A percentile compares a stretch with the other conserved stretches of the same genome.
phyloP scores from a whole-genome alignment of 768 basidiomycete genomes.

The Termitomyces sp. region DNA sequence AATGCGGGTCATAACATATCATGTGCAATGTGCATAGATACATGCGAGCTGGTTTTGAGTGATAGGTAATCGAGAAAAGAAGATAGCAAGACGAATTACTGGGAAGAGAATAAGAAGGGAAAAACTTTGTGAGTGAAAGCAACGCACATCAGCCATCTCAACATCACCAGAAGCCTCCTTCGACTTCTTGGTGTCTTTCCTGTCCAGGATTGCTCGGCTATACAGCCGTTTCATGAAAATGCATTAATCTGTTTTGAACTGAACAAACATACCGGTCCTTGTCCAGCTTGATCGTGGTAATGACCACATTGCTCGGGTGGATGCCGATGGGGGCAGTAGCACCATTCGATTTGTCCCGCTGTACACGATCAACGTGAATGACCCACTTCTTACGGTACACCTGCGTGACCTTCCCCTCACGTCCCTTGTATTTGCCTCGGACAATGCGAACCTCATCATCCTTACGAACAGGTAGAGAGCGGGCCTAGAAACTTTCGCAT shows the following conservation, averaged over 20 bases:
- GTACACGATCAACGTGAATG: slow-evolving; percentile 96
- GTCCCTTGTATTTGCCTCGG: slow-evolving; percentile 96
- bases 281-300: slow-evolving; percentile 89
- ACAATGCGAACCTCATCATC: slow-evolving; percentile 98
- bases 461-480: slow-evolving; percentile 93
- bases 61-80: slow-evolving; percentile 23
- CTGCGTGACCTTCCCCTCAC: slow-evolving; percentile 97
- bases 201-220: slow-evolving; percentile 82
- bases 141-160: slow-evolving; percentile 78
- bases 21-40: slow-evolving; percentile 59
- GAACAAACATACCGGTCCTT: slow-evolving; percentile 69
- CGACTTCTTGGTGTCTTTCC: slow-evolving; percentile 77
- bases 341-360: slow-evolving; percentile 97
- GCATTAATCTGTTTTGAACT: neutral
- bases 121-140: neutral
- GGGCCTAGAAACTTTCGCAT: slow-evolving; percentile 50
- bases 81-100: slow-evolving; percentile 29
- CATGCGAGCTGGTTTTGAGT: slow-evolving; percentile 55
- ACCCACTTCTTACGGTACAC: slow-evolving; percentile 99
- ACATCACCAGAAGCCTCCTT: slow-evolving; percentile 49
- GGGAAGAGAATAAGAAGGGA: slow-evolving; percentile 13
- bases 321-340: slow-evolving; percentile 91
- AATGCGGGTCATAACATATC: slow-evolving; percentile 32
- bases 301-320: slow-evolving; percentile 95
- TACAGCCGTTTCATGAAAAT: slow-evolving; percentile 5